Conservation (phyloP, 345 rosid species). For the Acer negundo region DNA sequence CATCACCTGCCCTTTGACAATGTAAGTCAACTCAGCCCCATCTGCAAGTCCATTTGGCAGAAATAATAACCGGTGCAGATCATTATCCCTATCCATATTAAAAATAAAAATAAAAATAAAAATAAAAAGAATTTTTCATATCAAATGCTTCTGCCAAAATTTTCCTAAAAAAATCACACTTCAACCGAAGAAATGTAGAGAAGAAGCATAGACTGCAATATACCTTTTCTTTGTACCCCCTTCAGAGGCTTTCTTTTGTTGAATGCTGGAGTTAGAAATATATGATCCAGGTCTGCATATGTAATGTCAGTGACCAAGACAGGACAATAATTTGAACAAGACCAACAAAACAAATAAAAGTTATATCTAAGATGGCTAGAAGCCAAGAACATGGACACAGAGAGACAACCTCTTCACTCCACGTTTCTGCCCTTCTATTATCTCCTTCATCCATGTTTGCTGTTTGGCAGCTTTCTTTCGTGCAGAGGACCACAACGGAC, state of each 20-base stretch:
- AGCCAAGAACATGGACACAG: slow-evolving; percentile 2
- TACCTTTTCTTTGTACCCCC: slow-evolving; percentile 76
- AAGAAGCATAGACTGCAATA: slow-evolving; percentile 12
- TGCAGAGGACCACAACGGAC: slow-evolving; percentile 35
- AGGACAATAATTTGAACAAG: background rate
- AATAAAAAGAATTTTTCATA: slow-evolving; percentile 1
- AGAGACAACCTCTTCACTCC: slow-evolving; percentile 52
- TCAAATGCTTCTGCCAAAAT: slow-evolving; percentile 3
- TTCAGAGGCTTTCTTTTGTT: slow-evolving; percentile 65
- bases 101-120: background rate
- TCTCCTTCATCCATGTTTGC: slow-evolving; percentile 29
- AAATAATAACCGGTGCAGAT: slow-evolving; percentile 87
- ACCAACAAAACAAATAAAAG: background rate
- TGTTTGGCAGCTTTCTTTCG: slow-evolving; percentile 35
- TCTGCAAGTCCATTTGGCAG: slow-evolving; percentile 96
- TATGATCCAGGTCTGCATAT: slow-evolving; percentile 51
- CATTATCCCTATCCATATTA: slow-evolving; percentile 71
- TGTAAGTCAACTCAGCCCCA: slow-evolving; percentile 85
- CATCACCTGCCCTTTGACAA: slow-evolving; percentile 81
- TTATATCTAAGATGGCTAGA: background rate
- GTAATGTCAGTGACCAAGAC: slow-evolving; percentile 16
- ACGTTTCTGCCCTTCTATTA: slow-evolving; percentile 42
- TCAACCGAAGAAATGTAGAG: slow-evolving; percentile 1
- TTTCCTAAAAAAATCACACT: background rate
- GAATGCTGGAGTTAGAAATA: slow-evolving; percentile 30